Conservation (phyloP, 108 stramenopile genomes). For the Schizochytrium sp. region DNA sequence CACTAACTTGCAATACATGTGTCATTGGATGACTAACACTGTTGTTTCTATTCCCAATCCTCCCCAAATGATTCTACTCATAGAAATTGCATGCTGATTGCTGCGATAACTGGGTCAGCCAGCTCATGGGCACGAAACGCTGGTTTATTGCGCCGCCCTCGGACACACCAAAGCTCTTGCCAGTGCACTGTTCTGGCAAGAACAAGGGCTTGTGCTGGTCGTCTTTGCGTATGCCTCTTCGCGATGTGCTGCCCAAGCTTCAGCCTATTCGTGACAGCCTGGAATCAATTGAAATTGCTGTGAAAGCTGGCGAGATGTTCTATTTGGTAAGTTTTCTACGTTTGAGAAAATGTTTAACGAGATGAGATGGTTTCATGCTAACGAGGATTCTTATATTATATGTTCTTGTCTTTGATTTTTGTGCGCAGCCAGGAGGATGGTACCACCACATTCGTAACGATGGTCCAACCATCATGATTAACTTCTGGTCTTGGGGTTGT, state of each 20-base stretch:
- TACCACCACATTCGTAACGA: constrained; percentile 24
- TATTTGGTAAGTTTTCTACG: constrained; percentile 37
- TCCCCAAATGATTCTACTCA: neutral
- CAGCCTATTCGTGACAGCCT: constrained; percentile 28
- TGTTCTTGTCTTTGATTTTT: neutral
- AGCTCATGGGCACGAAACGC: constrained; percentile 33
- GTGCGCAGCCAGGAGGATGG: constrained; percentile 46
- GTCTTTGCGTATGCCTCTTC: neutral
- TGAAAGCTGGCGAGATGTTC: constrained; percentile 52
- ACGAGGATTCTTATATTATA: neutral
- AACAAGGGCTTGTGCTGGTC: constrained; percentile 40
- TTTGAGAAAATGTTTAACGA: neutral
- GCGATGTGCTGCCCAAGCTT: neutral
- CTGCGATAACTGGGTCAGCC: constrained; percentile 52
- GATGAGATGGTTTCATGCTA: neutral
- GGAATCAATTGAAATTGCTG: neutral
- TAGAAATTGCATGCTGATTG: constrained; percentile 37
- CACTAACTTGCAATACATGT: no score
- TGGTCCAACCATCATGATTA: constrained; percentile 40
- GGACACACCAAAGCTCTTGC: constrained; percentile 13
- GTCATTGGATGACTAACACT: neutral
- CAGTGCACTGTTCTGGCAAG: constrained; percentile 57
- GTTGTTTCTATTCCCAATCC: neutral
- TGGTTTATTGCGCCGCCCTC: constrained; percentile 56
- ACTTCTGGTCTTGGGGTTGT: constrained; percentile 48